A percentile compares a stretch with the other conserved stretches of the same genome.
These are phyloP conservation scores for Fagopyrum tataricum DNA, from an alignment of 148 eudicot genomes.

Conservation along the genomic window DNA sequence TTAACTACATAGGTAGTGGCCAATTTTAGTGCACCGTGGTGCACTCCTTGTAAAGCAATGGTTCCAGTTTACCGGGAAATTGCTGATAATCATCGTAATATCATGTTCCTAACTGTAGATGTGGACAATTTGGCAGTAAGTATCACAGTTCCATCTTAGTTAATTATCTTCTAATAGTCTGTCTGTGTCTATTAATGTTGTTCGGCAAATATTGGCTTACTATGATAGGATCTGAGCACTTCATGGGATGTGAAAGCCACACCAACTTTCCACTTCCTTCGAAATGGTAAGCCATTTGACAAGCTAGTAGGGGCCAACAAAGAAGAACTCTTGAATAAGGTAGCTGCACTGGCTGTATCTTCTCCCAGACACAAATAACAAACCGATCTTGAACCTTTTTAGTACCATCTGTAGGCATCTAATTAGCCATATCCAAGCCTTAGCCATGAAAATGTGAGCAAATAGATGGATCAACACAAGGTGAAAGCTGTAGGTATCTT, in stretches of 20 bases:
- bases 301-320: slow-evolving; percentile 67
- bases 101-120: slow-evolving; percentile 53
- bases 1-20: slow-evolving; percentile 45
- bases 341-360: slow-evolving; percentile 32
- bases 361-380: slow-evolving; percentile 7
- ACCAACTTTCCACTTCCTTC: slow-evolving; percentile 66
- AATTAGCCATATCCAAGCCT: background rate
- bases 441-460: background rate
- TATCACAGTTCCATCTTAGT: background rate
- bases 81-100: slow-evolving; percentile 51
- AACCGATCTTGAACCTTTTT: background rate
- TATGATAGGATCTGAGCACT: slow-evolving; percentile 53
- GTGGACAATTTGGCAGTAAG: slow-evolving; percentile 74
- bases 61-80: slow-evolving; percentile 50
- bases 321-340: slow-evolving; percentile 47
- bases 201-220: background rate
- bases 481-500: background rate
- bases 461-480: background rate
- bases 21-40: slow-evolving; percentile 70
- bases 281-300: slow-evolving; percentile 54
- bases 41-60: slow-evolving; percentile 50
- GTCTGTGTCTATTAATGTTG: background rate
- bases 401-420: background rate
- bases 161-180: no score
- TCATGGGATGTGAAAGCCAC: slow-evolving; percentile 80